Conservation (phyloP, 2,329 filamentous ascomycete species). For the Fusarium gaditjirri region DNA sequence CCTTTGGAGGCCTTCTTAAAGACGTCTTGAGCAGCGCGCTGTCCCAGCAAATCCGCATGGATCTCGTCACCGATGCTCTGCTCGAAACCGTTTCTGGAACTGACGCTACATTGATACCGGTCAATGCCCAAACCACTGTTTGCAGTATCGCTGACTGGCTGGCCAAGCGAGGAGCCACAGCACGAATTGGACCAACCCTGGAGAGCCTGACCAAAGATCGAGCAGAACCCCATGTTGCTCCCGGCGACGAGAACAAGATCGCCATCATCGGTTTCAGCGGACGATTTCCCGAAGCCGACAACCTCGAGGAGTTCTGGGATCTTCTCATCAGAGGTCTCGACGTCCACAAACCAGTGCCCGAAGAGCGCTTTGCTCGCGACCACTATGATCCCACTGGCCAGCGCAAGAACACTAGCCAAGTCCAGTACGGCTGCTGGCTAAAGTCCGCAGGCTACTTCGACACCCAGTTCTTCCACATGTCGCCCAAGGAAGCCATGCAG, state of each 20-base stretch:
- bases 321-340: slow-evolving; percentile 73
- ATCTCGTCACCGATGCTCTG: neutral
- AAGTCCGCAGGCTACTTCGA: slow-evolving; percentile 80
- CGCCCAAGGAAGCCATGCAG: slow-evolving; percentile 78
- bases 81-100: neutral
- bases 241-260: slow-evolving; percentile 62
- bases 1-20: neutral
- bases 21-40: neutral
- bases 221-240: neutral
- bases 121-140: neutral
- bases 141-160: neutral
- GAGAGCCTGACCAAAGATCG: neutral
- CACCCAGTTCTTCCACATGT: slow-evolving; percentile 85
- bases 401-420: slow-evolving; percentile 74
- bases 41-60: neutral
- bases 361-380: slow-evolving; percentile 71
- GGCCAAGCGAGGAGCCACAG: neutral
- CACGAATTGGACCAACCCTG: neutral
- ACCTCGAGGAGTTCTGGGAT: slow-evolving; percentile 67
- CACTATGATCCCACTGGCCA: slow-evolving; percentile 76
- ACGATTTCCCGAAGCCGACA: slow-evolving; percentile 56
- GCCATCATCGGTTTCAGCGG: slow-evolving; percentile 77
- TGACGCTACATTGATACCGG: neutral
- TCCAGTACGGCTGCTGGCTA: slow-evolving; percentile 76
- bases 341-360: slow-evolving; percentile 70